A percentile compares a stretch with the other conserved stretches of the same genome.
phyloP scores from a whole-genome alignment of 1,284 basidiomycete genomes.

The Meira miltonrushii region DNA sequence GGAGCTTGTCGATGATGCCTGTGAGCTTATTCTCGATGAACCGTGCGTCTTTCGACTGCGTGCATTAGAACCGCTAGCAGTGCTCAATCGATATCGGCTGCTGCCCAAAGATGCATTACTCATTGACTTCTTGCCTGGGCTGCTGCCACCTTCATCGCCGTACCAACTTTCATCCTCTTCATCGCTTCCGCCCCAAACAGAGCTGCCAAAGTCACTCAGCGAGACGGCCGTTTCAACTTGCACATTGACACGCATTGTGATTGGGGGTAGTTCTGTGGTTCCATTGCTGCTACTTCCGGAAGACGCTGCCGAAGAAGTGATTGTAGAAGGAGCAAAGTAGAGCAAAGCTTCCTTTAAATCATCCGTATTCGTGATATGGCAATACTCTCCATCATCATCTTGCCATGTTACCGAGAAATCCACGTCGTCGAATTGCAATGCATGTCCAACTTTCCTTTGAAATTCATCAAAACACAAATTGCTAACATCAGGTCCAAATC shows the following conservation, averaged over 20 bases:
- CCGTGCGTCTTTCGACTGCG: neutral
- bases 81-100: neutral
- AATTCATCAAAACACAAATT: neutral
- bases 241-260: slow-evolving; percentile 11
- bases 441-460: neutral
- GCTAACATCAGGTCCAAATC: neutral
- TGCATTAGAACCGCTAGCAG: neutral
- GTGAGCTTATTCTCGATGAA: too few species aligned
- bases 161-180: slow-evolving; percentile 1
- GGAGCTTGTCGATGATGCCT: too few species aligned
- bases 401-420: slow-evolving; percentile 7
- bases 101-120: neutral
- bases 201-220: slow-evolving; percentile 12
- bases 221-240: slow-evolving; percentile 4
- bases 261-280: neutral
- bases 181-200: slow-evolving; percentile 7
- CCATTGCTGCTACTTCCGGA: too few species aligned
- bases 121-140: neutral
- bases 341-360: slow-evolving; percentile 10
- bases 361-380: slow-evolving; percentile 8
- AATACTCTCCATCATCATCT: slow-evolving; percentile 13
- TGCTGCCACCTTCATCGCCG: neutral
- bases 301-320: neutral
- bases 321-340: slow-evolving; percentile 7
- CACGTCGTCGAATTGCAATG: slow-evolving; percentile 8